Conservation (phyloP, 78 protist genomes). For the Chrysochromulina tobinii region DNA sequence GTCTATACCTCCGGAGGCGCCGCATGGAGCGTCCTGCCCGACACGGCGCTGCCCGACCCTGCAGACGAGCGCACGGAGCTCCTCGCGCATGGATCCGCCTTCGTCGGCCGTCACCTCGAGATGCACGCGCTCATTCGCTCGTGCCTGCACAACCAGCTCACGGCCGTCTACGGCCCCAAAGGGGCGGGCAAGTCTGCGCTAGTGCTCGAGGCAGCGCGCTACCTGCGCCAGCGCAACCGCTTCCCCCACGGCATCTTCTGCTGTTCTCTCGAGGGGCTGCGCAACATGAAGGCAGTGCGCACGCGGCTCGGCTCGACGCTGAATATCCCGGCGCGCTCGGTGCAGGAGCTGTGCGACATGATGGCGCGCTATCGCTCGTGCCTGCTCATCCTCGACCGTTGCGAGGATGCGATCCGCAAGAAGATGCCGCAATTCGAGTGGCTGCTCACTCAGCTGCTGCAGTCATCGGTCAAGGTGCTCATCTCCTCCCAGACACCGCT, state of each 20-base stretch:
- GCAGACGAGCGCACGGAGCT: neutral
- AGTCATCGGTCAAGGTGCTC: neutral
- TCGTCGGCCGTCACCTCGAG: neutral
- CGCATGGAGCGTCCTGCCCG: too few species aligned
- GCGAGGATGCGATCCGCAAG: neutral
- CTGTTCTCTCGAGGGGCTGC: neutral
- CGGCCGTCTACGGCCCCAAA: neutral
- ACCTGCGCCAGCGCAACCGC: neutral
- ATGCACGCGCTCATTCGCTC: neutral
- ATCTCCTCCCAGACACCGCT: neutral
- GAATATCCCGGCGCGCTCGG: neutral
- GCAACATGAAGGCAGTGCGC: neutral
- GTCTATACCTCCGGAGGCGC: too few species aligned
- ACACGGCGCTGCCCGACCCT: too few species aligned
- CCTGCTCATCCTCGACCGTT: constrained; percentile 25
- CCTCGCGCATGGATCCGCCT: neutral
- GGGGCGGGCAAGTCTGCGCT: constrained; percentile 10
- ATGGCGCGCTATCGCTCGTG: neutral
- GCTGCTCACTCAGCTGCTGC: neutral
- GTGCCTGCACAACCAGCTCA: neutral
- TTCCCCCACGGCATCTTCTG: constrained; percentile 26
- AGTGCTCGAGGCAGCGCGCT: neutral
- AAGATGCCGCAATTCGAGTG: neutral
- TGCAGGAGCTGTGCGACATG: neutral
- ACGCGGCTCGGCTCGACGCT: neutral